Percentiles rank a stretch among this genome's conserved stretches.
phyloP scores from a whole-genome alignment of 768 basidiomycete species.

The Russula foetens region DNA sequence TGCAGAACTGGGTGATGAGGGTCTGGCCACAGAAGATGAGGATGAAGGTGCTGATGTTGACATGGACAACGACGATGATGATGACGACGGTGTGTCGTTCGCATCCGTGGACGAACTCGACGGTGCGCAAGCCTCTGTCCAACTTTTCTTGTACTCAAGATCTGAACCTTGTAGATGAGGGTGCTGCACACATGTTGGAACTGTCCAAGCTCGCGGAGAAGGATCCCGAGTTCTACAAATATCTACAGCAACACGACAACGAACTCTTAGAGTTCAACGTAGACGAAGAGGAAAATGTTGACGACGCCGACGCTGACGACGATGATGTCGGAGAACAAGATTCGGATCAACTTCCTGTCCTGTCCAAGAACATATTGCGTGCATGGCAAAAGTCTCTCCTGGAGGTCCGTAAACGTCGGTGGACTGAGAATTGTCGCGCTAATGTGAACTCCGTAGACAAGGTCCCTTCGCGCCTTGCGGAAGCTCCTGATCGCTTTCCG shows the following conservation, averaged over 20 bases:
- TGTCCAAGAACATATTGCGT: constrained; percentile 63
- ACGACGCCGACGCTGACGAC: constrained; percentile 37
- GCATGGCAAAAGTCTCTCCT: constrained; percentile 87
- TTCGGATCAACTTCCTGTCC: constrained; percentile 38
- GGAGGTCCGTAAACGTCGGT: constrained; percentile 43
- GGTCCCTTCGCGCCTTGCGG: constrained; percentile 74
- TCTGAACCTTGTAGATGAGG: constrained; percentile 45
- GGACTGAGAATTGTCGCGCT: neutral
- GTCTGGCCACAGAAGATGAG: constrained; percentile 31
- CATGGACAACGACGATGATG: constrained; percentile 28
- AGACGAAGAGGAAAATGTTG: constrained; percentile 31
- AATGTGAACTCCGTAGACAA: constrained; percentile 44
- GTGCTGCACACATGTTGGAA: constrained; percentile 65
- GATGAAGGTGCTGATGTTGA: constrained; percentile 32
- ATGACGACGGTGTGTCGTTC: constrained; percentile 62
- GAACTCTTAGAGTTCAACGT: constrained; percentile 76
- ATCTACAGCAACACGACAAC: constrained; percentile 89
- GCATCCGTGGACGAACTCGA: constrained; percentile 76
- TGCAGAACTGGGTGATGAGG: constrained; percentile 30
- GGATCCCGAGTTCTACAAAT: constrained; percentile 99
- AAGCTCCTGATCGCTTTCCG: constrained; percentile 87
- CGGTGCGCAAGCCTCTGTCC: constrained; percentile 29
- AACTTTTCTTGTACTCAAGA: neutral
- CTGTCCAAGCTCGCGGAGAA: constrained; percentile 86
- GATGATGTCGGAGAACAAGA: constrained; percentile 39